These are phyloP conservation scores for Flaveria sonorensis DNA, from an alignment of 129 eudicot genomes.

Conservation along the genomic window DNA sequence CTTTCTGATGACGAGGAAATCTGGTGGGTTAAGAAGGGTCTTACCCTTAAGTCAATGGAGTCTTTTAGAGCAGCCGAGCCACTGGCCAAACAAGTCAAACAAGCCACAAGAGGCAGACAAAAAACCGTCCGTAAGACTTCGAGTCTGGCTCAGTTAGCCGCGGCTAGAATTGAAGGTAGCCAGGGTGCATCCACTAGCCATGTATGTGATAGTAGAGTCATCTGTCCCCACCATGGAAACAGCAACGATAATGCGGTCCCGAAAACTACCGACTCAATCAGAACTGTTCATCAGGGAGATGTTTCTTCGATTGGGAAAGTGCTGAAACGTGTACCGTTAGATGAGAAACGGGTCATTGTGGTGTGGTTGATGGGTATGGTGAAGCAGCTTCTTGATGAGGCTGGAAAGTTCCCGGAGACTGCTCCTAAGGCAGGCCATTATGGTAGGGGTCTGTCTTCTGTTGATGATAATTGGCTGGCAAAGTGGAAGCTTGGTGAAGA, in stretches of 20 bases:
- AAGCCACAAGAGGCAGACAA: constrained; percentile 82
- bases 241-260: constrained; percentile 42
- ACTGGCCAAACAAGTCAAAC: constrained; percentile 73
- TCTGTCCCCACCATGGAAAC: constrained; percentile 76
- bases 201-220: constrained; percentile 75
- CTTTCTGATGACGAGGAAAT: constrained; percentile 72
- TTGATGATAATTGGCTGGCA: constrained; percentile 56
- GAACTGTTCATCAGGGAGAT: constrained; percentile 40
- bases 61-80: constrained; percentile 42
- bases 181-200: constrained; percentile 99
- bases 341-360: constrained; percentile 61
- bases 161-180: constrained; percentile 92
- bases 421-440: constrained; percentile 53
- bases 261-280: constrained; percentile 44
- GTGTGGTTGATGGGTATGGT: constrained; percentile 73
- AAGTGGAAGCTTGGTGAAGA: constrained; percentile 95
- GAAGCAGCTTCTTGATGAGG: constrained; percentile 74
- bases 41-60: constrained; percentile 27
- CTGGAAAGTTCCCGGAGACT: constrained; percentile 53
- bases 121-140: constrained; percentile 83
- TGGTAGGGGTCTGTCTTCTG: constrained; percentile 50
- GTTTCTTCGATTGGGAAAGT: constrained; percentile 63
- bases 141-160: constrained; percentile 89
- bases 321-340: constrained; percentile 62
- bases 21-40: constrained; percentile 90